A percentile compares a stretch with the other conserved stretches of the same genome.
Evolutionary conservation across 345 rosid genomes (phyloP).

Genomic region (Linum trigynum): DNA sequence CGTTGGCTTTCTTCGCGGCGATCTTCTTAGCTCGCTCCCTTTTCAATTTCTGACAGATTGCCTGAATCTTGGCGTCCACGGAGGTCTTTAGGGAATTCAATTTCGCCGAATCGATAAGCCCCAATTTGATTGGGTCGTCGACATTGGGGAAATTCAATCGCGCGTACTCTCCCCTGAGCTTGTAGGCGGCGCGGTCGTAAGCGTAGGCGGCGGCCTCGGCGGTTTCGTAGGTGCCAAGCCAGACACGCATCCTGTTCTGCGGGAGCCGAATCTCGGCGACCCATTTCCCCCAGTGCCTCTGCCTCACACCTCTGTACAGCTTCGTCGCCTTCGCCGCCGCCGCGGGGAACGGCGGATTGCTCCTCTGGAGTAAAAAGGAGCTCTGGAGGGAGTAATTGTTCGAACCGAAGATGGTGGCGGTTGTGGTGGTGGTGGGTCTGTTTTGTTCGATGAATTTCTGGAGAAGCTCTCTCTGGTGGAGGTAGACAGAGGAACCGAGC

Average conservation of each 20-base stretch:
- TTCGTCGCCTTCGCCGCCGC: constrained; percentile 34
- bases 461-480: constrained; percentile 71
- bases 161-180: constrained; percentile 91
- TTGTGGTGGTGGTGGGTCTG: constrained; percentile 16
- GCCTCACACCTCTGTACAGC: constrained; percentile 94
- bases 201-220: constrained; percentile 94
- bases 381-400: constrained; percentile 22
- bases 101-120: constrained; percentile 48
- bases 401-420: neutral
- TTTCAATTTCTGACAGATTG: constrained; percentile 71
- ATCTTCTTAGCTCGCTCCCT: constrained; percentile 52
- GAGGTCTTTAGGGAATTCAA: constrained; percentile 50
- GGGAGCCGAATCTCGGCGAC: constrained; percentile 95
- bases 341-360: constrained; percentile 17
- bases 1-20: constrained; percentile 25
- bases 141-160: constrained; percentile 74
- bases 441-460: constrained; percentile 49
- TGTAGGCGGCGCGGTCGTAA: constrained; percentile 96
- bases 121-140: constrained; percentile 51
- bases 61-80: constrained; percentile 82
- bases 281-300: constrained; percentile 99
- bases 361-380: constrained; percentile 13
- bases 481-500: constrained; percentile 77
- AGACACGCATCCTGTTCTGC: constrained; percentile 87
- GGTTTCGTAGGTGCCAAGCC: constrained; percentile 91